Evolutionary conservation across 306 rosid species (phyloP), one percentile per base, ranked within the genome.

Genomic region (Corylus avellana): DNA sequence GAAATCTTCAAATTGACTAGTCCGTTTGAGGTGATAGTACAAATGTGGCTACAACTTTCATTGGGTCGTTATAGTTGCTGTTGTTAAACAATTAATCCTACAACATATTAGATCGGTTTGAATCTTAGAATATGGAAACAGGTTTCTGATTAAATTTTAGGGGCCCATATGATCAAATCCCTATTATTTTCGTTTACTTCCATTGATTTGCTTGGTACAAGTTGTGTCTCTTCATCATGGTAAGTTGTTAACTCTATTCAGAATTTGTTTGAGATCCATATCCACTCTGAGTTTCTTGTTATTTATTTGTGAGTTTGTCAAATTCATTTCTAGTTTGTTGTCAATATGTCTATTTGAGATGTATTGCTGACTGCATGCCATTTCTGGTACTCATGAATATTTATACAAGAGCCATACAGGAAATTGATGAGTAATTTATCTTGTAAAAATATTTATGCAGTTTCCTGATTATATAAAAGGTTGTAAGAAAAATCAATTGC

Each of bases 221-320:
- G 69, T 29, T 62, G 70, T 32, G 46, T 63, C 12, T 63, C 20
- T 67, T 67, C 51, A 67, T 18, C 32, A 17, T 18, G 27, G 72
- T 37, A 39, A 20, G 70, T 37, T 64, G 70, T 67, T 35, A 42
- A 67, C 50, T 17, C 17, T 42, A 67, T n/a, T 39, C 4, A n/a
- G 72, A 44, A 29, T 67, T 18, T 16, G 4, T 67, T 67, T 67
- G 72, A 67, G 29, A 67, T 67, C 72, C 51, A 12, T 39, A 37
- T 67, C 51, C 72, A 63, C 70, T 39, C 20, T 42, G 29, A 39
- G 50, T 42, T 67, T 67, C 50, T 67, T 17, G 72, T 47, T 67
- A 13, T 67, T 42, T 37, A 67, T 42, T 42, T 67, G 25, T 67
- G 27, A 42, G 29, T 18, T 66, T 18, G 22, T 67, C 27, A 18